Conservation (phyloP, 345 rosid genomes). For the Corymbia maculata region DNA sequence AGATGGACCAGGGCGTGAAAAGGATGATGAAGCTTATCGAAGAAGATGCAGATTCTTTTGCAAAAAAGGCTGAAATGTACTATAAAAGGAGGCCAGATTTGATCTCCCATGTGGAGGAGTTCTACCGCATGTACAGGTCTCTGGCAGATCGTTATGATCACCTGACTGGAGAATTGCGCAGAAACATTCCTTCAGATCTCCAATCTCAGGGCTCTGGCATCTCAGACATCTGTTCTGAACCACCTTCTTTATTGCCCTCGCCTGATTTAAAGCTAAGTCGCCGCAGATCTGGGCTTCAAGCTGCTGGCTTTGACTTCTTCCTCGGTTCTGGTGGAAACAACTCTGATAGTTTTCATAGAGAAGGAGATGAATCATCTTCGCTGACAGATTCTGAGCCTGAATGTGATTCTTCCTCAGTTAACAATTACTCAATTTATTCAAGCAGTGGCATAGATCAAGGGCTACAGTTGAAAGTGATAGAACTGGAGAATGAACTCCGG, state of each 20-base stretch:
- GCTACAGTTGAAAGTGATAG: slow-evolving; percentile 28
- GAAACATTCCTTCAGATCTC: slow-evolving; percentile 37
- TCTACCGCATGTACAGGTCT: slow-evolving; percentile 74
- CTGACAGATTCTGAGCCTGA: slow-evolving; percentile 59
- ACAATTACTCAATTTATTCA: slow-evolving; percentile 38
- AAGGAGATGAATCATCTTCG: slow-evolving; percentile 62
- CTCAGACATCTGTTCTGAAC: slow-evolving; percentile 34
- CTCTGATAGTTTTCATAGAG: slow-evolving; percentile 42
- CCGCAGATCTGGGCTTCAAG: slow-evolving; percentile 35
- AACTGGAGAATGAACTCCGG: slow-evolving; percentile 53
- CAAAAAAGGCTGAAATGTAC: slow-evolving; percentile 87
- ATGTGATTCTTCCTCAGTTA: slow-evolving; percentile 67
- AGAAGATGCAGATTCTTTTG: slow-evolving; percentile 87
- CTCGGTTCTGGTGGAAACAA: slow-evolving; percentile 50
- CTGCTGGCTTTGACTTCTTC: slow-evolving; percentile 61
- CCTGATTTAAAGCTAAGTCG: slow-evolving; percentile 38
- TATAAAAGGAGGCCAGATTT: slow-evolving; percentile 78
- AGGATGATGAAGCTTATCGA: slow-evolving; percentile 76
- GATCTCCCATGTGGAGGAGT: slow-evolving; percentile 62
- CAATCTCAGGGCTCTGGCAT: slow-evolving; percentile 45
- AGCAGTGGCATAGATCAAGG: slow-evolving; percentile 38
- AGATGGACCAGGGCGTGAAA: slow-evolving; percentile 77
- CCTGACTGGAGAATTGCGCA: slow-evolving; percentile 58
- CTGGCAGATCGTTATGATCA: slow-evolving; percentile 89
- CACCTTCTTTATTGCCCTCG: slow-evolving; percentile 25